These are phyloP conservation scores for Ophiostoma sp. DNA, from an alignment of 2,329 filamentous ascomycete species.

Conservation along the genomic window DNA sequence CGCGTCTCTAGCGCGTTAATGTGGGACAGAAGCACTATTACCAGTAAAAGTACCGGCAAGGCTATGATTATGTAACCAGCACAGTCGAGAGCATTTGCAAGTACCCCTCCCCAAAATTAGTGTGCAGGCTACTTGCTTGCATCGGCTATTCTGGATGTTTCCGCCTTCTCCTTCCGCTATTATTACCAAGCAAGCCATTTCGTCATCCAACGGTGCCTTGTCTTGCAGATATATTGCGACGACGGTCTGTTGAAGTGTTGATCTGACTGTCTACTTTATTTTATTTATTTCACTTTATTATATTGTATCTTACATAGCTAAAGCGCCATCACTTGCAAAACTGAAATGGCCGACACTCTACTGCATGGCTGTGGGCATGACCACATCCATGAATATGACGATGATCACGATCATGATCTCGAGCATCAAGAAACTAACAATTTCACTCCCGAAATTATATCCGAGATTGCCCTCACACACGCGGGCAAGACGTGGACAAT, in stretches of 20 bases:
- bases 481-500: conserved; percentile 27
- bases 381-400: background rate
- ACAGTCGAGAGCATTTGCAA: background rate
- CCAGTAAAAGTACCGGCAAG: background rate
- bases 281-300: background rate
- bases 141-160: conserved; percentile 20
- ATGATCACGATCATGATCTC: background rate
- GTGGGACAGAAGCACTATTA: background rate
- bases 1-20: conserved; percentile 18
- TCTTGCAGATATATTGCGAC: background rate
- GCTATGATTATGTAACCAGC: background rate
- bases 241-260: background rate
- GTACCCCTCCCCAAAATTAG: background rate
- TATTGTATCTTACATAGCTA: background rate
- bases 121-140: background rate
- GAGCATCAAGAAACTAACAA: background rate
- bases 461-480: conserved; percentile 27
- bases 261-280: background rate
- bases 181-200: conserved; percentile 26
- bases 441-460: conserved; percentile 8
- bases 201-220: conserved; percentile 9
- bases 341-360: background rate
- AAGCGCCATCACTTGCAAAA: background rate
- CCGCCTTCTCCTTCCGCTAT: conserved; percentile 14
- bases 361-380: conserved; percentile 4